phyloP scores from a whole-genome alignment of 108 stramenopile genomes.

The Asterionellopsis glacialis region DNA sequence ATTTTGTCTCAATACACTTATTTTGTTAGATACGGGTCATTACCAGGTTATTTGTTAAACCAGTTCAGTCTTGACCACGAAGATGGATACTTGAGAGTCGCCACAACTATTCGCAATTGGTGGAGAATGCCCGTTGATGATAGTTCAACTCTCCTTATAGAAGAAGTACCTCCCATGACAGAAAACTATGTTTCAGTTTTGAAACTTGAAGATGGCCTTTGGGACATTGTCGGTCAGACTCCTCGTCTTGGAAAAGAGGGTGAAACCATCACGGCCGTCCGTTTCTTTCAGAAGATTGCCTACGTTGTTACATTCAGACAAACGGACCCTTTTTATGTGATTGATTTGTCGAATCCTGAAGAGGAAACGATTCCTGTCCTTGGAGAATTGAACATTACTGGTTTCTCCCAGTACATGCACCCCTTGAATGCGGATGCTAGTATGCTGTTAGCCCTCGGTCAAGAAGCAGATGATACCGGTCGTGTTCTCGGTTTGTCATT shows the following conservation, averaged over 20 bases:
- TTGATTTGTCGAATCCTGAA: slow-evolving; percentile 18
- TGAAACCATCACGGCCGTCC: slow-evolving; percentile 33
- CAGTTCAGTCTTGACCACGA: slow-evolving; percentile 7
- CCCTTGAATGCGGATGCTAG: slow-evolving; percentile 35
- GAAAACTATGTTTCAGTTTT: slow-evolving; percentile 2
- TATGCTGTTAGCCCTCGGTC: slow-evolving; percentile 37
- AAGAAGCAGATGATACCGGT: slow-evolving; percentile 43
- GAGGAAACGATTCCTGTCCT: slow-evolving; percentile 1
- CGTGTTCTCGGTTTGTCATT: slow-evolving; percentile 30
- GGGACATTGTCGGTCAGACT: neutral
- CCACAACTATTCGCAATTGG: slow-evolving; percentile 7
- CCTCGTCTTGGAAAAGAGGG: slow-evolving; percentile 4
- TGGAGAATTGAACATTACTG: slow-evolving; percentile 43
- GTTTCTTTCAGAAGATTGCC: slow-evolving; percentile 40
- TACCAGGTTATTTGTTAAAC: slow-evolving; percentile 10
- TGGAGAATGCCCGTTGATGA: too few species aligned
- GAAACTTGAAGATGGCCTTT: too few species aligned
- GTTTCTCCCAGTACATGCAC: slow-evolving; percentile 53
- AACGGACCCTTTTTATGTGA: slow-evolving; percentile 21
- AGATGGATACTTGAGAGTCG: slow-evolving; percentile 9
- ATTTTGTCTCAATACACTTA: too few species aligned
- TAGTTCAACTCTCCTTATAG: too few species aligned
- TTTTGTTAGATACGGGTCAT: neutral
- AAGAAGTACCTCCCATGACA: neutral
- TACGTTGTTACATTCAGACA: slow-evolving; percentile 32